Conservation (phyloP, 148 eudicot genomes). For the Fagopyrum tataricum region DNA sequence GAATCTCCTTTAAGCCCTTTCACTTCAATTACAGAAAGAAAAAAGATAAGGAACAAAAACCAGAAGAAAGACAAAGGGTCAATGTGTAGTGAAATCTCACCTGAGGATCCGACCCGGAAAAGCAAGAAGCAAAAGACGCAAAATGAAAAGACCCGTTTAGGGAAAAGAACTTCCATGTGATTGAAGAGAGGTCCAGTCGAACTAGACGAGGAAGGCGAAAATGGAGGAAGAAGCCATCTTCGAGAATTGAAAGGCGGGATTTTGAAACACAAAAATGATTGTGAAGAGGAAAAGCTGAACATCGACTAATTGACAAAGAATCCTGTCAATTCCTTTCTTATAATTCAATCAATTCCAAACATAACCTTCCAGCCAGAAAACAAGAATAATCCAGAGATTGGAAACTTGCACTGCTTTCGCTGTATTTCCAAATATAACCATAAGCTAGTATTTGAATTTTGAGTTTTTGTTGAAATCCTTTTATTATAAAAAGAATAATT, state of each 20-base stretch:
- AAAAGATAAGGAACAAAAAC: slow-evolving; percentile 2
- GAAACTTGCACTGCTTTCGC: background rate
- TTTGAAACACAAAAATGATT: background rate
- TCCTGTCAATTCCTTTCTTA: slow-evolving; percentile 39
- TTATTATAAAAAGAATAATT: no score
- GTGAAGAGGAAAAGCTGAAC: background rate
- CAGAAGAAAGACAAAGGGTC: background rate
- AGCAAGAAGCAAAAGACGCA: slow-evolving; percentile 40
- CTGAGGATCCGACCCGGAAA: slow-evolving; percentile 43
- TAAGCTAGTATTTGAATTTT: no score
- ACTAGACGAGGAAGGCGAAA: slow-evolving; percentile 15
- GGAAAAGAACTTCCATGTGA: slow-evolving; percentile 46
- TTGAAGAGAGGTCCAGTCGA: slow-evolving; percentile 17
- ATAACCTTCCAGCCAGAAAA: slow-evolving; percentile 16
- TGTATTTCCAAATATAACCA: no score
- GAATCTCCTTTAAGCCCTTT: slow-evolving; percentile 55
- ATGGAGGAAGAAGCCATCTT: slow-evolving; percentile 16
- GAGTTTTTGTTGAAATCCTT: no score
- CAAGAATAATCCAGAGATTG: slow-evolving; percentile 8
- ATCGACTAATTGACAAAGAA: slow-evolving; percentile 20
- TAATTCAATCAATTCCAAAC: slow-evolving; percentile 24
- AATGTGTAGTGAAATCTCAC: slow-evolving; percentile 22
- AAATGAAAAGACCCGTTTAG: slow-evolving; percentile 39
- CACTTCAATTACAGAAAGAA: slow-evolving; percentile 30
- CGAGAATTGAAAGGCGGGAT: background rate